Evolutionary conservation across 2,329 filamentous ascomycete species (phyloP).

Genomic region (Fonsecaea erecta): DNA sequence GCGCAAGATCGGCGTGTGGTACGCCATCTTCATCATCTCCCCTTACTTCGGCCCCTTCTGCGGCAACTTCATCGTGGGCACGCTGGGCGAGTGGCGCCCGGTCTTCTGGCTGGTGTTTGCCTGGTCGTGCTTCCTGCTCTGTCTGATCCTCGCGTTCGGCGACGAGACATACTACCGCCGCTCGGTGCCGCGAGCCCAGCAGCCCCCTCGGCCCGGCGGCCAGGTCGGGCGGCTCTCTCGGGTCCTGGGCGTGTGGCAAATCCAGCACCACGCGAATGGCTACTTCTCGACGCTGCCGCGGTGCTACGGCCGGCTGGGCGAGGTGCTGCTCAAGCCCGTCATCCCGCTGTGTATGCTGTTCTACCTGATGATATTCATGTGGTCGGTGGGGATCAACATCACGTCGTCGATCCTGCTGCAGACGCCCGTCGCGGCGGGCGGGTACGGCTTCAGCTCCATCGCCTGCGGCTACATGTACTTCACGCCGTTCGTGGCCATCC

Average conservation of each 20-base stretch:
- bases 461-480: constrained; percentile 62
- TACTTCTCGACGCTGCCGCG: constrained; percentile 41
- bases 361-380: no score
- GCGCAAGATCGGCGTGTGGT: constrained; percentile 47
- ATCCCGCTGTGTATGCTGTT: constrained; percentile 41
- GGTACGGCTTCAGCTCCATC: constrained; percentile 55
- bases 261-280: constrained; percentile 27
- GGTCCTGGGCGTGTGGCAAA: constrained; percentile 39
- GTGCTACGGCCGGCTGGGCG: constrained; percentile 42
- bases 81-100: constrained; percentile 40
- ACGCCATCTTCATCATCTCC: constrained; percentile 41
- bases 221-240: constrained; percentile 39
- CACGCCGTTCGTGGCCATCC: constrained; percentile 58
- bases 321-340: constrained; percentile 44
- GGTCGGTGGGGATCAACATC: constrained; percentile 59
- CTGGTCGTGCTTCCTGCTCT: constrained; percentile 34
- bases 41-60: constrained; percentile 36
- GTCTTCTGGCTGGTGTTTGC: constrained; percentile 43
- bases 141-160: constrained; percentile 41
- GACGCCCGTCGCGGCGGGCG: constrained; percentile 40
- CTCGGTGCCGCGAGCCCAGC: constrained; percentile 17
- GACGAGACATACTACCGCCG: constrained; percentile 48
- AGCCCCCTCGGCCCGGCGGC: constrained; percentile 35
- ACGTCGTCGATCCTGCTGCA: constrained; percentile 58
- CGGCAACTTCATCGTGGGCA: constrained; percentile 44